Base-by-base conservation (phyloP, 2,329 filamentous ascomycete genomes). In the Escovopsis sp. region DNA sequence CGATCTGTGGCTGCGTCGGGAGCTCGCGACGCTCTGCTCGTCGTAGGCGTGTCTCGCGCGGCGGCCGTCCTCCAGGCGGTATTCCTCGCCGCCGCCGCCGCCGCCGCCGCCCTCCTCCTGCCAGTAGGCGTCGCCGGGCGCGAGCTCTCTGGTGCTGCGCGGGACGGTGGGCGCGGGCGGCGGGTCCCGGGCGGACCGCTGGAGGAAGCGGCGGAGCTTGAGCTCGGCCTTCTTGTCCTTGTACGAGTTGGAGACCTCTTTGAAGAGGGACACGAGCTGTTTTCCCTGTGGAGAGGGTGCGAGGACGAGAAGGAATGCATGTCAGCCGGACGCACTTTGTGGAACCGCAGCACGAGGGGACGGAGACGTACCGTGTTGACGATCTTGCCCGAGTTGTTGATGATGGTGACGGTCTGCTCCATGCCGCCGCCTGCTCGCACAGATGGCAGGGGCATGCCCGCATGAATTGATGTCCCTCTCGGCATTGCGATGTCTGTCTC, bases 371-470 rank as follows among this genome's bases (percentile, higher is more conserved):
- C 84, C 40, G 79, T 90, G 66, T 78, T 87, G 48, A 94, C 83
- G 34, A 93, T 77, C 61, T 93, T 92, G 49, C 85, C 85, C 39
- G 84, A 90, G 50, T 70, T 86, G 63, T 93, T 90, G 59, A 93
- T 79, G 50, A 93, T 82, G 45, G 84, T 87, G 46, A 94, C 76
- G 34, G 83, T 88, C 59, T 93, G 79, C 36, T 64, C 58, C 42
- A 66, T 56, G 31, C 60, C 52, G 60, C 66, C 63, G 19, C 34
- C 34, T 19, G 28, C 27, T 28, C 31, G 10, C 15, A 19, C 14
- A 15, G 34, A 30, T 29, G 30, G 36, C 34, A 9, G 28, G 38
- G 15, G 21, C 27, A 21, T 23, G 15, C n/a, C n/a, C n/a, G 27
- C 21, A 12, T 26, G 31, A 14, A 16, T 14, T 19, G n/a, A 18